phyloP scores from a whole-genome alignment of 2,329 filamentous ascomycete genomes.

The Thermoascus crustaceus region DNA sequence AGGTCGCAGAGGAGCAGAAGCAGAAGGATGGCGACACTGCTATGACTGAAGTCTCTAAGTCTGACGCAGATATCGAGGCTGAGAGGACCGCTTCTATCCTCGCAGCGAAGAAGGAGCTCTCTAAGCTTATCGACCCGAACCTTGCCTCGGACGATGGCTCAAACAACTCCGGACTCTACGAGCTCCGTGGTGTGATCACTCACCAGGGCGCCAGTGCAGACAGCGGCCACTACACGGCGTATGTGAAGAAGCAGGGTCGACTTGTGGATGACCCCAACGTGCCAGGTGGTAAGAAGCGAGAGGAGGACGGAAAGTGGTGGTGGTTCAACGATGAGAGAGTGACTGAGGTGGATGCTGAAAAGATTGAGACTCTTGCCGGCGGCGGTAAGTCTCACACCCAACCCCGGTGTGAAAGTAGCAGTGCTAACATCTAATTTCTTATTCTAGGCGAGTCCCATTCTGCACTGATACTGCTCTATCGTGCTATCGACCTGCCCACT shows the following conservation, averaged over 20 bases:
- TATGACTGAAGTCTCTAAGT: conserved; percentile 75
- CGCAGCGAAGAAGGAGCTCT: conserved; percentile 79
- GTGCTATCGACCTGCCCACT: conserved; percentile 41
- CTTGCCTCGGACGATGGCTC: conserved; percentile 69
- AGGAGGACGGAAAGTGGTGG: conserved; percentile 96
- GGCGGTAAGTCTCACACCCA: conserved; percentile 53
- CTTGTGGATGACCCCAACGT: conserved; percentile 58
- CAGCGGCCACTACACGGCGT: conserved; percentile 95
- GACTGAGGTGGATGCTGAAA: conserved; percentile 79
- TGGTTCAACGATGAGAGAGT: conserved; percentile 99
- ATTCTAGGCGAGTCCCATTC: conserved; percentile 42
- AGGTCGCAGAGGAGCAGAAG: conserved; percentile 43
- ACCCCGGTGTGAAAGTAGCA: neutral
- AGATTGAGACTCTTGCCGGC: conserved; percentile 81
- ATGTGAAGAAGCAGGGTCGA: conserved; percentile 80
- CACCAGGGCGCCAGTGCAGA: conserved; percentile 96
- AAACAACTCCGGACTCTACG: conserved; percentile 92
- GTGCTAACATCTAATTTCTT: conserved; percentile 15
- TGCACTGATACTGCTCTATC: conserved; percentile 43
- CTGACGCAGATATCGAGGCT: conserved; percentile 83
- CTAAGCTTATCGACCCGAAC: conserved; percentile 65
- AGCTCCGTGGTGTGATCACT: conserved; percentile 86
- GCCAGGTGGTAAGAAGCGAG: conserved; percentile 57
- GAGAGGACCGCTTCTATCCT: conserved; percentile 70
- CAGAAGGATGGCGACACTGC: conserved; percentile 61